A percentile compares a stretch with the other conserved stretches of the same genome.
Conservation (phyloP, 2,329 filamentous ascomycete genomes). For the Fusarium xyrophilum region DNA sequence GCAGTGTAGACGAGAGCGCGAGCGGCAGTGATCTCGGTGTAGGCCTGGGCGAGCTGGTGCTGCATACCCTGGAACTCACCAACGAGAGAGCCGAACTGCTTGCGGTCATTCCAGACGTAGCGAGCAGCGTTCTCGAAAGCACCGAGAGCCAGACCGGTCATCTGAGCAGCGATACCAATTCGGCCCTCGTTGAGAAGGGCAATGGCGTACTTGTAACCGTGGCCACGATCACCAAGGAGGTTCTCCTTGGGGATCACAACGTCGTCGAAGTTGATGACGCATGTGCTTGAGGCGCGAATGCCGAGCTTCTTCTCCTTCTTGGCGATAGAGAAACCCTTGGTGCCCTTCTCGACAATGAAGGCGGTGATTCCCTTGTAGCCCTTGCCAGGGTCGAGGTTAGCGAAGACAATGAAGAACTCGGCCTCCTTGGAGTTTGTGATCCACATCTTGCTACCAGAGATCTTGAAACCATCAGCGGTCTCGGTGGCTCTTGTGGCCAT, state of each 20-base stretch:
- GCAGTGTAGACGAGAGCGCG: constrained; percentile 95
- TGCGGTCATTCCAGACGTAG: constrained; percentile 98
- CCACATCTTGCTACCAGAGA: constrained; percentile 98
- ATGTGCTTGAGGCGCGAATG: constrained; percentile 94
- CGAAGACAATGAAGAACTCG: constrained; percentile 95
- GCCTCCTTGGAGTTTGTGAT: constrained; percentile 98
- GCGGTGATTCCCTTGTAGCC: constrained; percentile 98
- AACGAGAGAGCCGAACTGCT: constrained; percentile 92
- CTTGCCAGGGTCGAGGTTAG: constrained; percentile 89
- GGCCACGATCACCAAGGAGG: constrained; percentile 83
- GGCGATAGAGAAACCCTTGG: constrained; percentile 88
- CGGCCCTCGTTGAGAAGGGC: constrained; percentile 92
- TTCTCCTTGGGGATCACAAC: constrained; percentile 89
- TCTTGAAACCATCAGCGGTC: constrained; percentile 81
- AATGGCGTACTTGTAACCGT: constrained; percentile 99
- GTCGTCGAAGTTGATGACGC: constrained; percentile 97
- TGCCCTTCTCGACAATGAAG: constrained; percentile 91
- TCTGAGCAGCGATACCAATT: constrained; percentile 97
- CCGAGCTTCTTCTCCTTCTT: constrained; percentile 99
- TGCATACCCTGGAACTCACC: constrained; percentile 99
- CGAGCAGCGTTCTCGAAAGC: constrained; percentile 92
- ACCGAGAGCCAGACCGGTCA: constrained; percentile 94
- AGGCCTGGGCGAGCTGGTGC: constrained; percentile 96
- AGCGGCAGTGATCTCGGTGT: constrained; percentile 90
- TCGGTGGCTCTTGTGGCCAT: constrained; percentile 88